Evolutionary conservation across 2,329 filamentous ascomycete species (phyloP), one percentile per base, ranked within the genome.

Genomic region (Stagonosporopsis vannaccii): DNA sequence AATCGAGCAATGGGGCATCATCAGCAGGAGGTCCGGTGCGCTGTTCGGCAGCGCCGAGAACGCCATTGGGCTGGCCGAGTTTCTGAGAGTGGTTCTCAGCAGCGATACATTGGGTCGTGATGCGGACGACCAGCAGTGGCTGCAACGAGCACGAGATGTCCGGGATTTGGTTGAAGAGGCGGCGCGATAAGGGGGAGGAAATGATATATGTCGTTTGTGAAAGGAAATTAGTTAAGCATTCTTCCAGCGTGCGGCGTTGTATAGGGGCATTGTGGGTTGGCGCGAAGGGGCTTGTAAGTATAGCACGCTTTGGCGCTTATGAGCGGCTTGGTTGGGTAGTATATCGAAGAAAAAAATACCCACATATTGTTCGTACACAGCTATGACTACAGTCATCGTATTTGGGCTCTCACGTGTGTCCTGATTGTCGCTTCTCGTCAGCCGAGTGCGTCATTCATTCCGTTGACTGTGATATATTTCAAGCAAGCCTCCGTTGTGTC

Each of bases 1-100:
- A 3, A 78, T 87, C 4, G 77, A 82, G 53, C 77, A 80, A 51
- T 91, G 89, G 89, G 85, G 82, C 62, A 77, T 81, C 45, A 79
- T 84, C 13, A 85, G 82, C 44, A 77, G 83, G 55, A 78, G 84
- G 23, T 77, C 80, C 9, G 81, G 82, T 2, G 73, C 79, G 6
- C 71, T 85, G 11, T 89, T 87, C 65, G 87, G 87, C 12, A 84
- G 84, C 47, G 84, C 87, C 36, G 80, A 82, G 50, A 85, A 85
- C 59, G 83, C 84, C 3, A 75, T 78, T 36, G 73, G 75, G 22
- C 73, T 81, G 7, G 62, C 67, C 12, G 75, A 77, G 35, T 60
- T 70, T 23, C 48, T 78, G 51, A 62, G 71, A 17, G 71, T 81
- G 49, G 66, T 86, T 33, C 74, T 80, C 32, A 76, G 79, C 52